phyloP scores from a whole-genome alignment of 2,329 filamentous ascomycete genomes.

The Aureobasidium mangrovei region DNA sequence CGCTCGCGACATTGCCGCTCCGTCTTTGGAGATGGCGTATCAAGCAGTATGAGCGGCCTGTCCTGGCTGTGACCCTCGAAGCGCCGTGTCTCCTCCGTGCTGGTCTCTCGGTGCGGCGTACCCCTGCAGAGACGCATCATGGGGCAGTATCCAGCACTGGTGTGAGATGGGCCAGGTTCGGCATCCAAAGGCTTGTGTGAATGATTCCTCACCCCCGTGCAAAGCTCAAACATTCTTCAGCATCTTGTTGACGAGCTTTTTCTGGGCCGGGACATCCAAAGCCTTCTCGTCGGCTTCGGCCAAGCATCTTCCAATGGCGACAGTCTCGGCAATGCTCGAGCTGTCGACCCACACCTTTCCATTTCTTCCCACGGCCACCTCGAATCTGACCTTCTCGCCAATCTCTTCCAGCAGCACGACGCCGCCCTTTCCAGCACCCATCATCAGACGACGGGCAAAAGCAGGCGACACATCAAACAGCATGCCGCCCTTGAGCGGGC shows the following conservation, averaged over 20 bases:
- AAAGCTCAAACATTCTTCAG: slow-evolving; percentile 45
- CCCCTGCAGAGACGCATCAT: too few relatives aligned
- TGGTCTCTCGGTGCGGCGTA: too few relatives aligned
- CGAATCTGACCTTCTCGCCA: slow-evolving; percentile 75
- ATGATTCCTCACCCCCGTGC: not conserved
- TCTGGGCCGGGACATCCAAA: slow-evolving; percentile 58
- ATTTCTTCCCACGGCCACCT: slow-evolving; percentile 88
- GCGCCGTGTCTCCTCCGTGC: too few relatives aligned
- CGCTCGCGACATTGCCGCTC: too few relatives aligned
- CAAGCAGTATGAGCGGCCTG: too few relatives aligned
- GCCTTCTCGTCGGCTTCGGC: slow-evolving; percentile 64
- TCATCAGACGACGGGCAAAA: slow-evolving; percentile 71
- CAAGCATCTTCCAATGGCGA: slow-evolving; percentile 71
- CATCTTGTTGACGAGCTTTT: slow-evolving; percentile 58
- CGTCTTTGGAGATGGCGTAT: too few relatives aligned
- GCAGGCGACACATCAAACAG: slow-evolving; percentile 70
- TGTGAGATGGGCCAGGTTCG: too few relatives aligned
- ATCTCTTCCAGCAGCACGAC: slow-evolving; percentile 72
- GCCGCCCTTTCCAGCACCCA: slow-evolving; percentile 52
- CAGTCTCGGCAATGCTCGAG: slow-evolving; percentile 60
- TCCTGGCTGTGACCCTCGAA: too few relatives aligned
- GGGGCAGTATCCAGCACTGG: too few relatives aligned
- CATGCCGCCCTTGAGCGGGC: slow-evolving; percentile 77
- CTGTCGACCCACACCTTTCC: slow-evolving; percentile 88
- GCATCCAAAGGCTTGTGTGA: not conserved